These are phyloP conservation scores for Penicillium bovifimosum DNA, from an alignment of 495 filamentous ascomycete species.

Conservation along the genomic window DNA sequence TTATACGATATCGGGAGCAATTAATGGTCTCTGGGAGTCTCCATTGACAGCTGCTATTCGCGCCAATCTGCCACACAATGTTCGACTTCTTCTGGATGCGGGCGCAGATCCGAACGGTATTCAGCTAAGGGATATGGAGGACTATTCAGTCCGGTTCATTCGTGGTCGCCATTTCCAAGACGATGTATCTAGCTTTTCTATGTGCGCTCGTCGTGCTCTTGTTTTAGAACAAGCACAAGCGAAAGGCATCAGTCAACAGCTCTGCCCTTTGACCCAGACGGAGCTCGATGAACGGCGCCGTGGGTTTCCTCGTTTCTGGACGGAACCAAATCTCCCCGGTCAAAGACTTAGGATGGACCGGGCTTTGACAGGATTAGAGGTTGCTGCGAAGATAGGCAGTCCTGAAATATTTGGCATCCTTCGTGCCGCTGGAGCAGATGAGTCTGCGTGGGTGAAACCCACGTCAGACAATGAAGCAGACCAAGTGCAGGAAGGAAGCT, in stretches of 20 bases:
- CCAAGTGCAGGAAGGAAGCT: neutral
- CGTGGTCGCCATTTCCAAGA: constrained; percentile 5
- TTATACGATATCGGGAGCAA: neutral
- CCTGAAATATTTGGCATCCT: neutral
- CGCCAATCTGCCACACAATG: constrained; percentile 3
- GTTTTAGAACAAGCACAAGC: neutral
- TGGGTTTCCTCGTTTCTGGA: constrained; percentile 17
- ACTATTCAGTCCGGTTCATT: constrained; percentile 9
- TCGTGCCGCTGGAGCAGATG: neutral
- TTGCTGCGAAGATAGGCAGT: constrained; percentile 2
- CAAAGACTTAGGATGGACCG: constrained; percentile 1
- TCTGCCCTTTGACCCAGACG: constrained; percentile 1
- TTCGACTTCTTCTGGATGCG: neutral
- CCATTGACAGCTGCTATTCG: constrained; percentile 11
- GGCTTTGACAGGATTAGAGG: constrained; percentile 9
- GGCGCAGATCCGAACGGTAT: constrained; percentile 9
- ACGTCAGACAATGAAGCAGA: neutral
- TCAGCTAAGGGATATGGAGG: neutral
- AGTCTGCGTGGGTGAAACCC: neutral
- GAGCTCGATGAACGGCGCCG: constrained; percentile 14
- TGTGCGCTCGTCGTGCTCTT: neutral
- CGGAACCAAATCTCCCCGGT: constrained; percentile 12
- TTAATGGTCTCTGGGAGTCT: constrained; percentile 2
- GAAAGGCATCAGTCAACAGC: constrained; percentile 2
- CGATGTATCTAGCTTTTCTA: neutral